phyloP scores from a whole-genome alignment of 1,284 basidiomycete genomes.

The Cryptococcus sp. region DNA sequence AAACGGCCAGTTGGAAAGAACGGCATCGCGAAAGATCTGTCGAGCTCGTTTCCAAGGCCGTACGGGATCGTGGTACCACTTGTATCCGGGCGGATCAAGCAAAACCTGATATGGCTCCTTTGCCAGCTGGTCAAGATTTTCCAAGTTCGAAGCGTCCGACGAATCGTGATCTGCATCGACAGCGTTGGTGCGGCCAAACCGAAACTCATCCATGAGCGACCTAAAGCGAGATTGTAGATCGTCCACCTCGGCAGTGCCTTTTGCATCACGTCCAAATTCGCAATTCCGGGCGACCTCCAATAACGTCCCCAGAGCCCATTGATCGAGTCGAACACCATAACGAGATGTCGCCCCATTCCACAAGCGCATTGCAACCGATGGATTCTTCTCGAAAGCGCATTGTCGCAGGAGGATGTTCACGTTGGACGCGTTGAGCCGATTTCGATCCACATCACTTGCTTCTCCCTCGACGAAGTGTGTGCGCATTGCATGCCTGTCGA shows the following conservation, averaged over 20 bases:
- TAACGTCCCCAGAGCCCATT: conserved; percentile 24
- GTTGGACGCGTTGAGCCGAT: conserved; percentile 23
- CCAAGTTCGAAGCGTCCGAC: background rate
- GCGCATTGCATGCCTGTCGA: conserved; percentile 15
- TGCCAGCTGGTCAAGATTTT: conserved; percentile 12
- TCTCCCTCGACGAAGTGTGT: background rate
- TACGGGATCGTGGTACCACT: conserved; percentile 15
- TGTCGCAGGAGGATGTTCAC: conserved; percentile 30
- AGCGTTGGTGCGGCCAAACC: background rate
- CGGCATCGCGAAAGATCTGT: conserved; percentile 26
- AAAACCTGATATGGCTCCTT: conserved; percentile 13
- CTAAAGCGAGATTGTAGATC: conserved; percentile 13
- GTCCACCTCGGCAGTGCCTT: conserved; percentile 12
- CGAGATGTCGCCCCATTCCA: conserved; percentile 31
- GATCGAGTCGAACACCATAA: conserved; percentile 32
- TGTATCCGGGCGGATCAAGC: conserved; percentile 14
- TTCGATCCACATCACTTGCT: conserved; percentile 1
- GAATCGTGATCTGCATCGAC: background rate
- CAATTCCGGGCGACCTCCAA: conserved; percentile 25
- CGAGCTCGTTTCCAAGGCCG: conserved; percentile 29
- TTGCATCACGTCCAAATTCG: conserved; percentile 7
- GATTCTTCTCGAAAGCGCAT: conserved; percentile 11
- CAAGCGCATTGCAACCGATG: conserved; percentile 31
- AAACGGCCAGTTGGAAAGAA: conserved; percentile 36
- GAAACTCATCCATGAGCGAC: background rate